These are phyloP conservation scores for Sporobolomyces pararoseus DNA, from an alignment of 768 basidiomycete species.

Conservation along the genomic window DNA sequence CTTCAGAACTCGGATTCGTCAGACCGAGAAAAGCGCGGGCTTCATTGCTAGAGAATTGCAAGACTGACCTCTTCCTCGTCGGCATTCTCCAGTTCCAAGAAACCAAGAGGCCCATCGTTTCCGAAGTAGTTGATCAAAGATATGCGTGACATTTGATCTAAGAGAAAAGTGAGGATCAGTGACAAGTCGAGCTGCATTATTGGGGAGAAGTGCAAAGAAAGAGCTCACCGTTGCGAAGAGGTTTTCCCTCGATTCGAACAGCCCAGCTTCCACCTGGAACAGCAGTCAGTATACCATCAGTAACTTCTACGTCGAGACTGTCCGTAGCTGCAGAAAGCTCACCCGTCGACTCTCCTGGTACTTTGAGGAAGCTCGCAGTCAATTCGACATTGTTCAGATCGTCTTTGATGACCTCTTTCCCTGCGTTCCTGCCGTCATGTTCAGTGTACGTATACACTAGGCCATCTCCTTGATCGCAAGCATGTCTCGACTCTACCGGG, in stretches of 20 bases:
- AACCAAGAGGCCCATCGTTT: conserved; percentile 73
- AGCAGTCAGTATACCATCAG: background rate
- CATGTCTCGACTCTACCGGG: conserved; percentile 66
- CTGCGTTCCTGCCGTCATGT: conserved; percentile 80
- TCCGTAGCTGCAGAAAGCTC: background rate
- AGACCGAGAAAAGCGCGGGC: background rate
- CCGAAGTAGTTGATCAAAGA: conserved; percentile 84
- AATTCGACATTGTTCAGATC: conserved; percentile 76
- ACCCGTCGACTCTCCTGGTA: conserved; percentile 60
- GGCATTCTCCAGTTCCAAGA: conserved; percentile 71
- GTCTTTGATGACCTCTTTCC: conserved; percentile 79
- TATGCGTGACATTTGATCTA: conserved; percentile 58
- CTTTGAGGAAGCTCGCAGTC: conserved; percentile 77
- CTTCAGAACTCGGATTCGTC: conserved; percentile 51
- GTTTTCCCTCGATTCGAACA: conserved; percentile 73
- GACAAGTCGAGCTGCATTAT: too few relatives aligned
- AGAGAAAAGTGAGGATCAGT: background rate
- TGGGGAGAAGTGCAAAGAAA: background rate
- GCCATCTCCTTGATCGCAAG: conserved; percentile 81
- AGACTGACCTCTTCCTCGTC: conserved; percentile 66
- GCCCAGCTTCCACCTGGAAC: conserved; percentile 68
- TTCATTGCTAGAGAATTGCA: background rate
- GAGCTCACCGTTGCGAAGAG: conserved; percentile 62
- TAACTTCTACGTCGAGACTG: too few relatives aligned
- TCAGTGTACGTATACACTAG: conserved; percentile 81